phyloP scores from a whole-genome alignment of 1,284 basidiomycete species.

The Cystobasidium pallidum region DNA sequence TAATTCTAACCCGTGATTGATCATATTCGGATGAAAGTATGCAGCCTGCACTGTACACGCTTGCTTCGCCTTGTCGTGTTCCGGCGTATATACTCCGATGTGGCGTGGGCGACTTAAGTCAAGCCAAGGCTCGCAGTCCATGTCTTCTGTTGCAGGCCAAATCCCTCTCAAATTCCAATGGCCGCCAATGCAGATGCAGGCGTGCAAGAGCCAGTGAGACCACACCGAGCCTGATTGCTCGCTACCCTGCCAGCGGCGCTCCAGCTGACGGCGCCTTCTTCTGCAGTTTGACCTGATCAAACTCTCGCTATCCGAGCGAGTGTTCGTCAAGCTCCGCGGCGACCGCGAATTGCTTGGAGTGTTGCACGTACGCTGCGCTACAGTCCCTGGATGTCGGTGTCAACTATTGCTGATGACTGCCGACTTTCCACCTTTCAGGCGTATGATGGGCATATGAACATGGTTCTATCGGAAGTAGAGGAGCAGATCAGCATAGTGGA shows the following conservation, averaged over 20 bases:
- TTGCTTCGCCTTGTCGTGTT: not conserved
- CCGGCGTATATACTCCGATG: not conserved
- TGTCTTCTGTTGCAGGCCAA: not conserved
- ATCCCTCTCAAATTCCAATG: constrained; percentile 17
- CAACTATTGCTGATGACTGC: constrained; percentile 18
- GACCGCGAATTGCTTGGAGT: constrained; percentile 91
- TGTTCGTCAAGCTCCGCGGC: constrained; percentile 92
- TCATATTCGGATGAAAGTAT: too few relatives aligned
- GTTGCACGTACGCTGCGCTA: constrained; percentile 72
- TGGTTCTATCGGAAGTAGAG: constrained; percentile 91
- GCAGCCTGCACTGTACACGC: not conserved
- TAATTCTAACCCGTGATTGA: not conserved
- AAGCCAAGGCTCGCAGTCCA: not conserved
- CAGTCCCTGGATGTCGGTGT: too few relatives aligned
- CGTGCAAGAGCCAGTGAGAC: constrained; percentile 44
- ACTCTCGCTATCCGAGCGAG: constrained; percentile 91
- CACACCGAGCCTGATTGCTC: too few relatives aligned
- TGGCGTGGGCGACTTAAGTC: not conserved
- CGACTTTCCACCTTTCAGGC: constrained; percentile 65
- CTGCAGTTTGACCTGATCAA: constrained; percentile 94
- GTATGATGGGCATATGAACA: constrained; percentile 99
- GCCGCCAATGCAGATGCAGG: constrained; percentile 45
- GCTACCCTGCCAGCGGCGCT: not conserved
- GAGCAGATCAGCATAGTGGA: constrained; percentile 94
- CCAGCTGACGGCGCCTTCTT: constrained; percentile 44